phyloP scores from a whole-genome alignment of 345 rosid species.

The Durio zibethinus region DNA sequence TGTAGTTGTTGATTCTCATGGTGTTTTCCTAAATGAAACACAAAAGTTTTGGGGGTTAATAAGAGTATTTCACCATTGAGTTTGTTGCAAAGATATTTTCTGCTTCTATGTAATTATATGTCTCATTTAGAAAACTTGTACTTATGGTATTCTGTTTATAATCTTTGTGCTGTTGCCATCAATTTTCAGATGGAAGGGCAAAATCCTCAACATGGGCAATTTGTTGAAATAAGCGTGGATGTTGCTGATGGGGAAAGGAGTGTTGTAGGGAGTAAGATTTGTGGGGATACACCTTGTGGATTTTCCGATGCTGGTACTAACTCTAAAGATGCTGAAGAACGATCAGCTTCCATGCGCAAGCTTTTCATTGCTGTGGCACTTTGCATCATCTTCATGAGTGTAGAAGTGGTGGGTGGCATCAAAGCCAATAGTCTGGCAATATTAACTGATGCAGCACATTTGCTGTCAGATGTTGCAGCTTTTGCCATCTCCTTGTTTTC shows the following conservation, averaged over 20 bases:
- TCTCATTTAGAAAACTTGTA: not conserved
- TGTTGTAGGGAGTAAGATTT: constrained; percentile 30
- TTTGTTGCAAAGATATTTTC: not conserved
- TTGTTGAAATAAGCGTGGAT: constrained; percentile 38
- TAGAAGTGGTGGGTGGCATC: constrained; percentile 52
- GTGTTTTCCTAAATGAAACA: not conserved
- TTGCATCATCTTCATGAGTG: constrained; percentile 44
- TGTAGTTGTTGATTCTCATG: not conserved
- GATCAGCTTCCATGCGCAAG: constrained; percentile 42
- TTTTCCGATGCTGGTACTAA: constrained; percentile 35
- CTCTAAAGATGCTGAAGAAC: constrained; percentile 43
- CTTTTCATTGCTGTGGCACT: constrained; percentile 39
- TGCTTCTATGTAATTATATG: not conserved
- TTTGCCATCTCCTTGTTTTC: constrained; percentile 49
- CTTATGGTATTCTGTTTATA: not conserved
- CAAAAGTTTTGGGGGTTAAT: not conserved
- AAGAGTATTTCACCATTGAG: not conserved
- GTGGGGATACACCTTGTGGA: constrained; percentile 47
- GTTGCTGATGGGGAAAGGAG: constrained; percentile 4
- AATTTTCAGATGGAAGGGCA: constrained; percentile 18
- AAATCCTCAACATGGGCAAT: constrained; percentile 8
- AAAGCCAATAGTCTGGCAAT: constrained; percentile 52
- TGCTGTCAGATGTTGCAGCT: constrained; percentile 35
- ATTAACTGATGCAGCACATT: constrained; percentile 50
- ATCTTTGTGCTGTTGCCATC: not conserved